phyloP scores from a whole-genome alignment of 805 yeast genomes.

The Pichia phayaonensis region DNA sequence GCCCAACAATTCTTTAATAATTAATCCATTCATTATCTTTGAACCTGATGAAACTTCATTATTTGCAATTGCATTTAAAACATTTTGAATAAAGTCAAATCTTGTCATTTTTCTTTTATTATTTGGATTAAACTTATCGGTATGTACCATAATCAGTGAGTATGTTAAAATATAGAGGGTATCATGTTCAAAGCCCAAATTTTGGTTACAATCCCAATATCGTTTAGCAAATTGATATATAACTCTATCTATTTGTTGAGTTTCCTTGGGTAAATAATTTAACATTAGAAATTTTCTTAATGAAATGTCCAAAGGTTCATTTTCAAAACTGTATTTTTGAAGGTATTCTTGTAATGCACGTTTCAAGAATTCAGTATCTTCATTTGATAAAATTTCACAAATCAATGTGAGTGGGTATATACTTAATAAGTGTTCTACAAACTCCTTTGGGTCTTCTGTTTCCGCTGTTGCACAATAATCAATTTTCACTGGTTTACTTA shows the following conservation, averaged over 20 bases:
- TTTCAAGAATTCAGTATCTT: constrained; percentile 25
- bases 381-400: constrained; percentile 24
- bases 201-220: constrained; percentile 39
- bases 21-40: constrained; percentile 22
- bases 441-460: constrained; percentile 27
- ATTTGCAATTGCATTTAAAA: constrained; percentile 20
- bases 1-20: constrained; percentile 37
- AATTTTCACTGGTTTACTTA: not conserved
- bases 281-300: constrained; percentile 51
- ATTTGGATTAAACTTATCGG: constrained; percentile 62
- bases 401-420: constrained; percentile 21
- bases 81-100: constrained; percentile 47
- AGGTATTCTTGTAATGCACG: constrained; percentile 19
- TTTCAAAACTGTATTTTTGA: constrained; percentile 38
- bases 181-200: constrained; percentile 33
- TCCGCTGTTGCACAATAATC: not conserved
- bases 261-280: constrained; percentile 58
- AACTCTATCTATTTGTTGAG: constrained; percentile 70
- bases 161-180: constrained; percentile 57
- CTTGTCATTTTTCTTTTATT: constrained; percentile 63
- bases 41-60: constrained; percentile 7
- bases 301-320: constrained; percentile 59
- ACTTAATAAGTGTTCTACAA: constrained; percentile 25
- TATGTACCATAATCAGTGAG: constrained; percentile 63
- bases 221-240: constrained; percentile 48